These are phyloP conservation scores for Ramalina peruviana DNA, from an alignment of 495 filamentous ascomycete genomes.

Conservation along the genomic window DNA sequence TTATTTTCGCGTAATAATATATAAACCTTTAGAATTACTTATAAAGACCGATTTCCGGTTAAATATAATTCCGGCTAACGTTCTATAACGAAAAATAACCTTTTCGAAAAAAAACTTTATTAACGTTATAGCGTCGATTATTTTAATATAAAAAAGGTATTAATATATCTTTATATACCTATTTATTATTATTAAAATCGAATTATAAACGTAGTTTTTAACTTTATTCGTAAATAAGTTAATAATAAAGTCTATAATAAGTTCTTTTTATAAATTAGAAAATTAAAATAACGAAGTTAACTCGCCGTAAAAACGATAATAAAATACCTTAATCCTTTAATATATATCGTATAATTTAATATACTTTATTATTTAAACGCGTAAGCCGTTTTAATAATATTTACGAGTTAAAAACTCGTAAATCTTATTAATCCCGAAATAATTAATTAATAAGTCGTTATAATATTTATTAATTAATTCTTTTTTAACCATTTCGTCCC, in stretches of 20 bases:
- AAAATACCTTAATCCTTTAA: neutral
- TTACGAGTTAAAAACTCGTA: neutral
- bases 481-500: neutral
- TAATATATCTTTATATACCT: neutral
- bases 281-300: neutral
- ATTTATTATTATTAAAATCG: too few species aligned
- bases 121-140: neutral
- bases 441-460: neutral
- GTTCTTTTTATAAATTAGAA: neutral
- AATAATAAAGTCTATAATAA: neutral
- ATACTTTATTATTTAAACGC: neutral
- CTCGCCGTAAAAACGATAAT: neutral
- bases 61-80: neutral
- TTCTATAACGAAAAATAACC: neutral
- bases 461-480: neutral
- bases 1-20: too few species aligned
- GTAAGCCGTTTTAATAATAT: neutral
- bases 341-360: neutral
- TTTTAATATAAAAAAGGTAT: neutral
- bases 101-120: neutral
- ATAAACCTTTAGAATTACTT: too few species aligned
- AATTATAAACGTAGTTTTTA: too few species aligned
- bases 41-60: too few species aligned
- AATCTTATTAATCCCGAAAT: neutral
- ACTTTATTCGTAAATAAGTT: neutral